Conservation (phyloP, 1,139 yeast species). For the Diutina scorzettiae region DNA sequence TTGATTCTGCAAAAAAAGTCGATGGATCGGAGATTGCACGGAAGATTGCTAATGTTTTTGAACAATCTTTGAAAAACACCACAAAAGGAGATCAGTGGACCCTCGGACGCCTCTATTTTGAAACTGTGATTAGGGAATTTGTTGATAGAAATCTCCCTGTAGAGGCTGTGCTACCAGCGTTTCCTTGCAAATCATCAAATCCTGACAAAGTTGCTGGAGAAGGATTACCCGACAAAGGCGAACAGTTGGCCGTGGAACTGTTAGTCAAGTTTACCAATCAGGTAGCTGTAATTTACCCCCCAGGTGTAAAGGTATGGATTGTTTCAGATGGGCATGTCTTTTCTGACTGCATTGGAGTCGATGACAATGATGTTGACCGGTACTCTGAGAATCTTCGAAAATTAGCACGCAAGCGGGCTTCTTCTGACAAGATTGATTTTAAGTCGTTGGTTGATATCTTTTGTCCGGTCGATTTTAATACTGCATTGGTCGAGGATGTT, state of each 20-base stretch:
- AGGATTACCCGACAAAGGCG: slow-evolving; percentile 37
- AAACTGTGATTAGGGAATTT: slow-evolving; percentile 31
- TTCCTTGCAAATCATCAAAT: slow-evolving; percentile 54
- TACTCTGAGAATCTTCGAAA: slow-evolving; percentile 33
- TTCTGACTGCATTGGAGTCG: slow-evolving; percentile 48
- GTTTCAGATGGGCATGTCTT: slow-evolving; percentile 59
- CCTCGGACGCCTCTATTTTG: slow-evolving; percentile 30
- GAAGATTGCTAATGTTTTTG: slow-evolving; percentile 23
- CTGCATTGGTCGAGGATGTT: slow-evolving; percentile 13
- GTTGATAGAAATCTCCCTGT: slow-evolving; percentile 34
- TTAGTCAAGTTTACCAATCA: slow-evolving; percentile 20
- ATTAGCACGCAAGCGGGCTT: slow-evolving; percentile 18
- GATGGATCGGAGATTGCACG: not conserved
- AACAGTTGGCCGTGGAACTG: slow-evolving; percentile 23
- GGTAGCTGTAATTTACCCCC: slow-evolving; percentile 33
- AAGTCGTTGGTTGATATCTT: slow-evolving; percentile 10
- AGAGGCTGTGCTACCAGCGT: slow-evolving; percentile 52
- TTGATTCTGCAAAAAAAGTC: not conserved
- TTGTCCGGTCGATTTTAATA: slow-evolving; percentile 15
- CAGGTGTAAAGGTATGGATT: slow-evolving; percentile 44
- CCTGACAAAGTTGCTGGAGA: slow-evolving; percentile 36
- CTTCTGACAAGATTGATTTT: not conserved
- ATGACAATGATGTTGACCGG: slow-evolving; percentile 38
- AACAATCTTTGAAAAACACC: slow-evolving; percentile 32
- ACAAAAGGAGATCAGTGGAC: slow-evolving; percentile 39